These are phyloP conservation scores for Bruguiera gymnorhiza DNA, from an alignment of 345 rosid genomes.

Conservation along the genomic window DNA sequence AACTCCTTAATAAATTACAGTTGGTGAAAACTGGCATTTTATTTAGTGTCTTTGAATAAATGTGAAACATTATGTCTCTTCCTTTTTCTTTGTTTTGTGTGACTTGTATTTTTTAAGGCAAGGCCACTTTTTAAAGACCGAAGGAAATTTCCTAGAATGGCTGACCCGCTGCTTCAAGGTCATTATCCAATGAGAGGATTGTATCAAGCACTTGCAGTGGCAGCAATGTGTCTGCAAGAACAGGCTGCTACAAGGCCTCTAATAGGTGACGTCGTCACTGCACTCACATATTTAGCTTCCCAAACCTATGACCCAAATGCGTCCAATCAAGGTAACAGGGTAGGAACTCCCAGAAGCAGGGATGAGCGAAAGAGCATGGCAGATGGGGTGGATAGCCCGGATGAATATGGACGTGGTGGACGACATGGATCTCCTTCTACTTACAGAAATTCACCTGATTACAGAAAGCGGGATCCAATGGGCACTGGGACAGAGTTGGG, in stretches of 20 bases:
- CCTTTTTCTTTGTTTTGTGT: constrained; percentile 15
- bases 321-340: constrained; percentile 58
- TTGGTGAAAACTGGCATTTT: neutral
- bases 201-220: constrained; percentile 97
- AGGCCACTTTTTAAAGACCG: constrained; percentile 95
- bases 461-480: constrained; percentile 59
- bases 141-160: constrained; percentile 94
- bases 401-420: constrained; percentile 40
- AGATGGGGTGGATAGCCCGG: constrained; percentile 79
- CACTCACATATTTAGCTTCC: constrained; percentile 90
- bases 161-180: constrained; percentile 87
- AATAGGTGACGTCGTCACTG: constrained; percentile 94
- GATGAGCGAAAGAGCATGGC: constrained; percentile 57
- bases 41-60: constrained; percentile 5
- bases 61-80: constrained; percentile 14
- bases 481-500: constrained; percentile 52
- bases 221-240: constrained; percentile 98
- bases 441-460: constrained; percentile 81
- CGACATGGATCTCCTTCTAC: constrained; percentile 68
- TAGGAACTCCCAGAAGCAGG: constrained; percentile 62
- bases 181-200: constrained; percentile 89
- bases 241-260: constrained; percentile 96
- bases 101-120: constrained; percentile 53
- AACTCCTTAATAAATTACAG: neutral
- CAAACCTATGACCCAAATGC: constrained; percentile 78